Conservation (phyloP, 1,139 yeast species). For the Geotrichum phurueaensis region DNA sequence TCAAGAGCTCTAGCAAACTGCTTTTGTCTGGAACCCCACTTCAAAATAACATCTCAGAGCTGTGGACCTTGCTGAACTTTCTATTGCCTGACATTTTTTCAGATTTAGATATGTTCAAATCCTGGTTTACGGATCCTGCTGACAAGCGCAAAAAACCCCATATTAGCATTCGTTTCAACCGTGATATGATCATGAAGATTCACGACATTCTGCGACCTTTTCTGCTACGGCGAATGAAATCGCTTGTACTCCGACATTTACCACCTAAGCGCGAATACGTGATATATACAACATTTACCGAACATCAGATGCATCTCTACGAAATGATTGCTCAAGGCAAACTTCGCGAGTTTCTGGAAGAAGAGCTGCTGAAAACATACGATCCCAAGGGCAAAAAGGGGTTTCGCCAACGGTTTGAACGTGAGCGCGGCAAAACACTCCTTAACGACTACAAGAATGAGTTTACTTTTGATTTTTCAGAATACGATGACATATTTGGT, state of each 20-base stretch:
- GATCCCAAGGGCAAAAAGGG: constrained; percentile 95
- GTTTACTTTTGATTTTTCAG: not conserved
- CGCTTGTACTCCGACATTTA: constrained; percentile 97
- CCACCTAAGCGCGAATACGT: constrained; percentile 96
- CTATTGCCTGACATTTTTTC: constrained; percentile 96
- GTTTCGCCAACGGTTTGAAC: constrained; percentile 76
- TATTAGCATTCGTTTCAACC: not conserved
- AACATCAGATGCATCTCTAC: constrained; percentile 81
- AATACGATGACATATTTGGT: not conserved
- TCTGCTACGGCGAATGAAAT: constrained; percentile 80
- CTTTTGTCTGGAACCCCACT: constrained; percentile 92
- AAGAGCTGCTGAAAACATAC: constrained; percentile 40
- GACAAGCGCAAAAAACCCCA: not conserved
- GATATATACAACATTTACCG: constrained; percentile 82
- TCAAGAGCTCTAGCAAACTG: constrained; percentile 82
- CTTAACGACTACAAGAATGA: not conserved
- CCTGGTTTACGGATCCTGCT: constrained; percentile 67
- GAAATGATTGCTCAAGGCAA: constrained; percentile 76
- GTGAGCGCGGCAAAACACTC: not conserved
- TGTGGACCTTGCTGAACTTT: constrained; percentile 90
- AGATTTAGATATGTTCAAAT: constrained; percentile 80
- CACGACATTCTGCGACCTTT: constrained; percentile 94
- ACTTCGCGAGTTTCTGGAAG: constrained; percentile 7
- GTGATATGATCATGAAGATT: constrained; percentile 71
- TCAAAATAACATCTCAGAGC: constrained; percentile 84